Conservation (phyloP, 1,284 basidiomycete genomes). For the Microbotryum saponariae region DNA sequence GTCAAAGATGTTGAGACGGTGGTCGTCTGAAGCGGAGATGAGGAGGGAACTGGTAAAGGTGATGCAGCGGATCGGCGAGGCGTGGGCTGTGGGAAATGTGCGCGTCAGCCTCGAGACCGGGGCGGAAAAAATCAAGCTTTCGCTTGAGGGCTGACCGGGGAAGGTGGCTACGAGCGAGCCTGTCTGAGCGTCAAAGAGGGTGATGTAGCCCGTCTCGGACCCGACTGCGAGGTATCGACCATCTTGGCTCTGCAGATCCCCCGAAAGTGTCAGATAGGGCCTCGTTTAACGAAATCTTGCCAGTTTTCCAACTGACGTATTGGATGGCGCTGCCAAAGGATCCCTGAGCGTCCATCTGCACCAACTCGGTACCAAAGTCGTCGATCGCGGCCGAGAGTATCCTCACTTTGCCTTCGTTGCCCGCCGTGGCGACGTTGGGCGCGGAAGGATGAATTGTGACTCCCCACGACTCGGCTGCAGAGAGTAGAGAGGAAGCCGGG, state of each 20-base stretch:
- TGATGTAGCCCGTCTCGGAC: constrained; percentile 29
- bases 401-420: constrained; percentile 23
- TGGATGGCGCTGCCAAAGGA: constrained; percentile 28
- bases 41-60: constrained; percentile 35
- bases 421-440: constrained; percentile 26
- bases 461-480: constrained; percentile 25
- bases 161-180: constrained; percentile 32
- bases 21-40: constrained; percentile 35
- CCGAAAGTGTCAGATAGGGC: background rate
- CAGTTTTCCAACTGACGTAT: constrained; percentile 15
- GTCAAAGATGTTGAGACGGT: constrained; percentile 35
- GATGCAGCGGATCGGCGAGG: constrained; percentile 33
- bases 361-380: constrained; percentile 30
- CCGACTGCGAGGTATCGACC: constrained; percentile 28
- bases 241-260: constrained; percentile 24
- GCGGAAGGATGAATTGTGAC: constrained; percentile 26
- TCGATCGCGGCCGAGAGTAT: constrained; percentile 26
- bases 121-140: background rate
- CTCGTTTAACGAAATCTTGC: background rate
- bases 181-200: constrained; percentile 31
- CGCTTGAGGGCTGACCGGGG: constrained; percentile 19
- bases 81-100: constrained; percentile 25
- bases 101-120: no score
- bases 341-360: constrained; percentile 25
- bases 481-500: background rate